Base-by-base conservation (phyloP, 306 rosid genomes). In the Calophaca sinica region DNA sequence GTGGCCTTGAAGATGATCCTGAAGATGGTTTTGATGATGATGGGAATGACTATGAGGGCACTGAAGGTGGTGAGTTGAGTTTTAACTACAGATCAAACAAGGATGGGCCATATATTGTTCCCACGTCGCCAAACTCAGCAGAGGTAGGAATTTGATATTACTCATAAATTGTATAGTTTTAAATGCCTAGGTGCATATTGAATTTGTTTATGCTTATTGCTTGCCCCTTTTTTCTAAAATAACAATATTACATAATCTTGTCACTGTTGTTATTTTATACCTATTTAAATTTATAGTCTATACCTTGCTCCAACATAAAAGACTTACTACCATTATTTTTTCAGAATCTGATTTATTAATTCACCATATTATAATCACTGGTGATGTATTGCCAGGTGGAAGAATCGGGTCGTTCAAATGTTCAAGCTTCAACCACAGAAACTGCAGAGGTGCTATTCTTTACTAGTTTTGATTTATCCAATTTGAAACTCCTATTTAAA, bases 11-110 rank as follows among this genome's bases (percentile, higher is more conserved):
- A 85, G 93, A 90, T 58, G 83, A 57, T 9, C 88, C 53, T 71
- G 86, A 83, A 68, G 85, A 73, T 42, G 77, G 65, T 68, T 82
- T 31, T 63, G 79, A 74, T 59, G 84, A 79, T 53, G 82, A 71
- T 49, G 88, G 66, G 39, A 82, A 76, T 76, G 85, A 78, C 59
- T 72, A 38, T 50, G 81, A 81, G 57, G 81, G 62, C 61, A 65
- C 76, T 75, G 96, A 83, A 54, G 62, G 57, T 12, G 79, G 89
- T 60, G 98, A 93, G 75, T 82, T 90, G 83, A 92, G 96, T 87
- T 92, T 92, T 87, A 87, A 88, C 77, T 82, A 79, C 77, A 79
- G 87, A 54, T 54, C 87, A 81, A 87, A 81, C 81, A 81, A 70
- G 79, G 89, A 80, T 53, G 90, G 84, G 59, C 62, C 73, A 20